Percentiles rank a stretch among this genome's conserved stretches.
Conservation (phyloP, 495 filamentous ascomycete species). For the Penicillium canariense region DNA sequence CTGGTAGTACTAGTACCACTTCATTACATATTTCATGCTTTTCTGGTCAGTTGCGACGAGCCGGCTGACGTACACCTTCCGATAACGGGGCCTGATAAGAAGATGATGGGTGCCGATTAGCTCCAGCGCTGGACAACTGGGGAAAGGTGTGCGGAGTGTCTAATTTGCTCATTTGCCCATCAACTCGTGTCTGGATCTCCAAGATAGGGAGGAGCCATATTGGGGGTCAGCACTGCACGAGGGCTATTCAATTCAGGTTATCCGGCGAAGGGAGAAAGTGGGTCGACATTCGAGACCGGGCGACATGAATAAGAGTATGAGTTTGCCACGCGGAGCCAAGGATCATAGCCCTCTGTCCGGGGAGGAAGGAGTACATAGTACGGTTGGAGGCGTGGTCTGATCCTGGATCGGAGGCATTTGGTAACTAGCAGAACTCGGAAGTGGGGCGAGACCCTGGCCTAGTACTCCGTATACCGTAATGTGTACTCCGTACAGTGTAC, state of each 20-base stretch:
- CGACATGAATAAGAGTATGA: not conserved
- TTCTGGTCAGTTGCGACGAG: too few species aligned
- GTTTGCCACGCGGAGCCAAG: conserved; percentile 1
- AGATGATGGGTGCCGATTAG: not conserved
- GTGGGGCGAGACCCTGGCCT: conserved; percentile 3
- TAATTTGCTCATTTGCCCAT: too few species aligned
- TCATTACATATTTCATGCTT: too few species aligned
- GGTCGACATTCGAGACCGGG: conserved; percentile 8
- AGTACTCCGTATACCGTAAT: too few species aligned
- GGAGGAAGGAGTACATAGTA: too few species aligned
- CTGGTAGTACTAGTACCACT: too few species aligned
- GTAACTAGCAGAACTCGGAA: not conserved
- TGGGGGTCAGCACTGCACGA: too few species aligned
- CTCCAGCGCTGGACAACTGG: not conserved
- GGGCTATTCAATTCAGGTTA: too few species aligned
- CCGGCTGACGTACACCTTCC: too few species aligned
- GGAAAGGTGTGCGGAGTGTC: not conserved
- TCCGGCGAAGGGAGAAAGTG: not conserved
- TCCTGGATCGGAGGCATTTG: not conserved
- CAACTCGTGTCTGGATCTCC: too few species aligned
- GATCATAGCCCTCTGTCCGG: too few species aligned
- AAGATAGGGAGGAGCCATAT: too few species aligned
- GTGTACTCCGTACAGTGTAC: not conserved
- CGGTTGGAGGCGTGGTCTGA: not conserved
- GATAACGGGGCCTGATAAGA: not conserved